These are phyloP conservation scores for Silene noctiflora DNA, from an alignment of 179 eudicot genomes.

Conservation along the genomic window DNA sequence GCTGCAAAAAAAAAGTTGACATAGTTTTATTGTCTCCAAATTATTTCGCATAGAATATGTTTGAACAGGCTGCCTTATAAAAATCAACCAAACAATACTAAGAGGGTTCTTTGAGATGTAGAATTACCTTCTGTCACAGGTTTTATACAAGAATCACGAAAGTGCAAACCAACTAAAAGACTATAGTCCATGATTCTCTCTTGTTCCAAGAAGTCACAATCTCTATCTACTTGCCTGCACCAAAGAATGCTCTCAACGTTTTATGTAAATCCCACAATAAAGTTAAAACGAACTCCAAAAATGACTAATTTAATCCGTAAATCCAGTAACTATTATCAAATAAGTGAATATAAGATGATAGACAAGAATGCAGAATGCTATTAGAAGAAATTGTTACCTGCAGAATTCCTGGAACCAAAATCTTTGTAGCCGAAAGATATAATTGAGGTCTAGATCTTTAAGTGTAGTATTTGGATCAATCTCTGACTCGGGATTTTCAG, in stretches of 20 bases:
- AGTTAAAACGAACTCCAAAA: background rate
- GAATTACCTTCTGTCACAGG: slow-evolving; percentile 31
- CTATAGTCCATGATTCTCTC: slow-evolving; percentile 95
- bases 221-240: slow-evolving; percentile 77
- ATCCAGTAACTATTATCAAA: background rate
- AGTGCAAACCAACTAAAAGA: slow-evolving; percentile 81
- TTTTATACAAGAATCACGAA: slow-evolving; percentile 43
- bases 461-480: slow-evolving; percentile 87
- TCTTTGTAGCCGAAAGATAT: slow-evolving; percentile 70
- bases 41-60: too few species aligned
- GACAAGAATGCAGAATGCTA: background rate
- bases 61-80: too few species aligned
- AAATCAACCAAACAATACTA: too few species aligned
- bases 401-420: slow-evolving; percentile 86
- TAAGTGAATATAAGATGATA: slow-evolving; percentile 3
- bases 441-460: slow-evolving; percentile 84
- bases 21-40: too few species aligned
- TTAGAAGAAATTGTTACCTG: slow-evolving; percentile 44
- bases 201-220: slow-evolving; percentile 82
- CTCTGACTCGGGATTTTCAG: slow-evolving; percentile 71
- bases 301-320: background rate
- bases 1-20: too few species aligned
- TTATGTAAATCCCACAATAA: background rate
- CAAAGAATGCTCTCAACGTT: slow-evolving; percentile 3
- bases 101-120: too few species aligned